These are phyloP conservation scores for Endothia cerciana DNA, from an alignment of 2,329 filamentous ascomycete species.

Conservation along the genomic window DNA sequence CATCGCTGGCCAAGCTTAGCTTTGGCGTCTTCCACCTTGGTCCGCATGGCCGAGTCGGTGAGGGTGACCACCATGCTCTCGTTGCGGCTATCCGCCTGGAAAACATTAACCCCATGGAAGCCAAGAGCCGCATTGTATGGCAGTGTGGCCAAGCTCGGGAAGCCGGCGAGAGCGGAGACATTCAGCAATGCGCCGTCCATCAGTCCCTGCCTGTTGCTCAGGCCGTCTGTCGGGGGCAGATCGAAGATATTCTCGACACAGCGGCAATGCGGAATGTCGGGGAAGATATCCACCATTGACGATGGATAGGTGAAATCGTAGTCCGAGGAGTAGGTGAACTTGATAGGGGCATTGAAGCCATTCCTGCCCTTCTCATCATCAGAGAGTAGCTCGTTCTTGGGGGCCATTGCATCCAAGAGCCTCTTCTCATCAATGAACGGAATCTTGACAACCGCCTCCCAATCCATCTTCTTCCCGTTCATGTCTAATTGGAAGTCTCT, in stretches of 20 bases:
- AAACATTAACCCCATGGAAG: conserved; percentile 90
- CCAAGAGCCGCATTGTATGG: conserved; percentile 81
- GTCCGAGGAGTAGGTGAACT: conserved; percentile 84
- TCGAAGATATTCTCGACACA: conserved; percentile 98
- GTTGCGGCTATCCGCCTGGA: conserved; percentile 93
- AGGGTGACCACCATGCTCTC: conserved; percentile 95
- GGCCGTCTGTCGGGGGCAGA: conserved; percentile 85
- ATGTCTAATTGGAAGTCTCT: conserved; percentile 97
- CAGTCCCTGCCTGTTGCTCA: conserved; percentile 83
- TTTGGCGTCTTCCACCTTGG: conserved; percentile 74
- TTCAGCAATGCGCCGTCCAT: conserved; percentile 85
- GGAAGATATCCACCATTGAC: conserved; percentile 86
- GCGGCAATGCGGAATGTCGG: conserved; percentile 81
- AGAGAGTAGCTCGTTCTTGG: conserved; percentile 78
- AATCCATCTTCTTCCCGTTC: conserved; percentile 99
- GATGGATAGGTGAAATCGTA: conserved; percentile 84
- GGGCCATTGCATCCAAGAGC: conserved; percentile 81
- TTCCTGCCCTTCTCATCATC: conserved; percentile 82
- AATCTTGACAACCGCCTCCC: conserved; percentile 99
- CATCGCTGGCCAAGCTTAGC: conserved; percentile 82
- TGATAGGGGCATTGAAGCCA: conserved; percentile 87
- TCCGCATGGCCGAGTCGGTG: conserved; percentile 71
- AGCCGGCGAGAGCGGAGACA: conserved; percentile 83
- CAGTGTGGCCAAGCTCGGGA: conserved; percentile 85
- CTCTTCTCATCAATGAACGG: conserved; percentile 96